Evolutionary conservation across 176 grass and related monocot genomes (phyloP), one percentile per base, ranked within the genome.

Genomic region (Zizania latifolia): DNA sequence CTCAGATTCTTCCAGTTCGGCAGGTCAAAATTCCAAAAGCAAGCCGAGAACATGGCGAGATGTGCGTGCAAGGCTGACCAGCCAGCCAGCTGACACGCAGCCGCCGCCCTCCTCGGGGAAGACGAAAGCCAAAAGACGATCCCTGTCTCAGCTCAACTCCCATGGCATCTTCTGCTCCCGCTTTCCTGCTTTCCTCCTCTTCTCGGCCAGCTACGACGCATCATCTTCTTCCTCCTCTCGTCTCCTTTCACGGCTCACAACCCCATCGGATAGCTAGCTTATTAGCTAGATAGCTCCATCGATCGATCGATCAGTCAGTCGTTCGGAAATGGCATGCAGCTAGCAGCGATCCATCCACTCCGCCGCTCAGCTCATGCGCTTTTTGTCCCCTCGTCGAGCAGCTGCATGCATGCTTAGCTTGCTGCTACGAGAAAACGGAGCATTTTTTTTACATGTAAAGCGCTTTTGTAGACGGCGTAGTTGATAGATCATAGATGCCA

Each of bases 11-110:
- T n/a, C n/a, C n/a, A n/a, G n/a, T n/a, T n/a, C n/a, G n/a, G n/a
- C n/a, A n/a, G n/a, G n/a, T n/a, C n/a, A n/a, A n/a, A n/a, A n/a
- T n/a, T n/a, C 10, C 23, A 54, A 68, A 57, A 61, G 29, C 26
- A 58, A 51, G 26, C 51, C 17, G 15, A 17, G 16, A 54, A 65
- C 53, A 53, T 59, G 10, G 55, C 34, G 60, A 58, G 34, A 10
- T 65, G 83, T 80, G 71, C 84, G 84, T 86, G 77, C 83, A 80
- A 80, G 76, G 76, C 76, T 85, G 83, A 85, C 83, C 83, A 4
- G 46, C 14, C 45, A 51, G 10, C 46, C 48, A 53, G 2, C 48
- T 53, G 72, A 40, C 75, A 65, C 53, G 28, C 46, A 2, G 41
- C 31, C 68, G 32, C n/a, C 39, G 40, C 22, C 9, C 39, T 16